Evolutionary conservation across 2,329 filamentous ascomycete genomes (phyloP), one percentile per base, ranked within the genome.

Genomic region (Claviceps sp.): DNA sequence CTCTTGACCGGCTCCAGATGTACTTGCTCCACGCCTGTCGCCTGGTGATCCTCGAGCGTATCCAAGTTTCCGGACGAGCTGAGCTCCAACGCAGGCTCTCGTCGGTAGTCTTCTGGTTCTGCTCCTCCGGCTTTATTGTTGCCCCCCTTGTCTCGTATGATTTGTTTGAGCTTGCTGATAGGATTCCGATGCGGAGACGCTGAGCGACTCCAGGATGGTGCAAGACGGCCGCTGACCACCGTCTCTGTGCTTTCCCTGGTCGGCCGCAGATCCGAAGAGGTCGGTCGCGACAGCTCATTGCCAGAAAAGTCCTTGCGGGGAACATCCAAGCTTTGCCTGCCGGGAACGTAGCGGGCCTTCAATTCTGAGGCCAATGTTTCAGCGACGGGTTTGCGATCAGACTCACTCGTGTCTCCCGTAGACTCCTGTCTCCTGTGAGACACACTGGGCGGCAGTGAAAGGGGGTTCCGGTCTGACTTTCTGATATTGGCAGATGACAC

Each of bases 111-210:
- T 3, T 69, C 66, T 37, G 71, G 69, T 34, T 67, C 68, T 34
- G 30, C 9, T 6, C 62, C 65, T 3, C 54, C 59, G 2, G 69
- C 67, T 36, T 76, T 76, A 43, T 22, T 11, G 42, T 70, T 70
- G 26, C 44, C 13, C 52, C 71, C 75, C 55, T 72, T 76, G 54
- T 81, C 77, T 4, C 74, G 73, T 54, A 81, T 76, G 16, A 77
- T 77, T 53, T 70, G 71, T 60, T 75, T 79, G 51, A 80, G 74
- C 58, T 74, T 79, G 30, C 67, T 67, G 53, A 81, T 68, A 0
- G 78, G 76, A 51, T 79, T 84, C 49, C 82, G 76, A 0, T 72
- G 69, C 34, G 85, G 84, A 6, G 85, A 88, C 2, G 72, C 71
- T 1, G 78, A 73, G 24, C 84, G 77, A 59, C 82, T 88, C 7